Percentiles rank a stretch among this genome's conserved stretches.
These are phyloP conservation scores for Microdochium paspali DNA, from an alignment of 2,329 filamentous ascomycete genomes.

Conservation along the genomic window DNA sequence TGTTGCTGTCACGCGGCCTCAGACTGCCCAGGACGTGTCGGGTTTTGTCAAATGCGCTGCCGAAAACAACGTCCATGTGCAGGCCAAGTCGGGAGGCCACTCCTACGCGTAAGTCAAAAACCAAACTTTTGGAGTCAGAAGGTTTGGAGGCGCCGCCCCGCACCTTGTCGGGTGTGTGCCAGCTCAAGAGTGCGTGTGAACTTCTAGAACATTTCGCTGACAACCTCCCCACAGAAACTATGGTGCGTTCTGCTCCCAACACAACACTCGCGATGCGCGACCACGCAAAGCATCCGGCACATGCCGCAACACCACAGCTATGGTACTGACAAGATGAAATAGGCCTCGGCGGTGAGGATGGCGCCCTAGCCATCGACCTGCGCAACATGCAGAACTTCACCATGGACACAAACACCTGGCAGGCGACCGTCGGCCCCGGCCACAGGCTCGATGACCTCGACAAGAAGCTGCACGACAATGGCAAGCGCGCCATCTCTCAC, in stretches of 20 bases:
- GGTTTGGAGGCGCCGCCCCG: not conserved
- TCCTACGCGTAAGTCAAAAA: conserved; percentile 42
- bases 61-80: conserved; percentile 39
- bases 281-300: too few species aligned
- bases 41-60: conserved; percentile 48
- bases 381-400: conserved; percentile 40
- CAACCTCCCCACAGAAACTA: conserved; percentile 17
- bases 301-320: not conserved
- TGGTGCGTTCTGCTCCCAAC: conserved; percentile 11
- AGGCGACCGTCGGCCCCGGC: conserved; percentile 46
- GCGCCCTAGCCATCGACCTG: conserved; percentile 44
- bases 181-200: too few species aligned
- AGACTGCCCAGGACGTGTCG: conserved; percentile 42
- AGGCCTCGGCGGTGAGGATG: conserved; percentile 39
- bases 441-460: conserved; percentile 42
- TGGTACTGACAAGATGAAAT: conserved; percentile 2
- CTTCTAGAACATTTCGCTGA: not conserved
- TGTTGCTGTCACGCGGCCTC: conserved; percentile 45
- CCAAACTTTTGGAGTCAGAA: too few species aligned
- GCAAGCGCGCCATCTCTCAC: conserved; percentile 47
- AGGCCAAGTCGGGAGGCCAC: conserved; percentile 55
- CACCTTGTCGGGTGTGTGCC: too few species aligned
- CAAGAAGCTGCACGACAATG: conserved; percentile 36
- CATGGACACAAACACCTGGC: conserved; percentile 42
- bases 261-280: too few species aligned